Evolutionary conservation across 345 rosid species (phyloP).

Genomic region (Boechera divaricarpa): DNA sequence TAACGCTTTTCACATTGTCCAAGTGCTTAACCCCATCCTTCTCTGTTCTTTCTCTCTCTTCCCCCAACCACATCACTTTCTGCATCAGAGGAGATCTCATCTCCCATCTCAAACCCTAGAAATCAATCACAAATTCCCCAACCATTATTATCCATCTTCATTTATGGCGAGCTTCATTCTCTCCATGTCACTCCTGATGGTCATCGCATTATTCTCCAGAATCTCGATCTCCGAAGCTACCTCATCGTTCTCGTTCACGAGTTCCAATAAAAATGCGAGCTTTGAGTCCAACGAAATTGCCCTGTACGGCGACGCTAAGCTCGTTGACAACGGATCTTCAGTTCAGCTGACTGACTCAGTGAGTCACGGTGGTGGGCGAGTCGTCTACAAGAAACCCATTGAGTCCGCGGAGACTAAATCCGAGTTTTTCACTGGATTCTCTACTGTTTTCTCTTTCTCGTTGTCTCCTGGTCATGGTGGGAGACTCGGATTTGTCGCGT

Average conservation of each 20-base stretch:
- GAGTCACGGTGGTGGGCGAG: slow-evolving; percentile 62
- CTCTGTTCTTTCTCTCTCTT: slow-evolving; percentile 6
- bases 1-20: slow-evolving; percentile 40
- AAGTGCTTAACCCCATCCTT: slow-evolving; percentile 31
- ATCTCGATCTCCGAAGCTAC: slow-evolving; percentile 50
- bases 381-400: slow-evolving; percentile 72
- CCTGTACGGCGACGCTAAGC: slow-evolving; percentile 70
- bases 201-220: slow-evolving; percentile 47
- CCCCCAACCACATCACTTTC: slow-evolving; percentile 23
- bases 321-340: slow-evolving; percentile 52
- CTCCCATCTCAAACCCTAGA: slow-evolving; percentile 44
- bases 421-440: slow-evolving; percentile 56
- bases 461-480: slow-evolving; percentile 54
- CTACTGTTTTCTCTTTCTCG: slow-evolving; percentile 69
- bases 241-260: slow-evolving; percentile 57
- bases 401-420: slow-evolving; percentile 48
- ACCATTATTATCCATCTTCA: slow-evolving; percentile 43
- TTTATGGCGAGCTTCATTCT: slow-evolving; percentile 56
- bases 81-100: slow-evolving; percentile 27
- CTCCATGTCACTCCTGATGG: slow-evolving; percentile 43
- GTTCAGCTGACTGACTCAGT: slow-evolving; percentile 63
- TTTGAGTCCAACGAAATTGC: slow-evolving; percentile 57
- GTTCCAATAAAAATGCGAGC: slow-evolving; percentile 54
- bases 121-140: slow-evolving; percentile 58
- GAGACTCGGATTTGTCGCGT: slow-evolving; percentile 71